Evolutionary conservation across 2,329 filamentous ascomycete genomes (phyloP).

Genomic region (Penicillium italicum): DNA sequence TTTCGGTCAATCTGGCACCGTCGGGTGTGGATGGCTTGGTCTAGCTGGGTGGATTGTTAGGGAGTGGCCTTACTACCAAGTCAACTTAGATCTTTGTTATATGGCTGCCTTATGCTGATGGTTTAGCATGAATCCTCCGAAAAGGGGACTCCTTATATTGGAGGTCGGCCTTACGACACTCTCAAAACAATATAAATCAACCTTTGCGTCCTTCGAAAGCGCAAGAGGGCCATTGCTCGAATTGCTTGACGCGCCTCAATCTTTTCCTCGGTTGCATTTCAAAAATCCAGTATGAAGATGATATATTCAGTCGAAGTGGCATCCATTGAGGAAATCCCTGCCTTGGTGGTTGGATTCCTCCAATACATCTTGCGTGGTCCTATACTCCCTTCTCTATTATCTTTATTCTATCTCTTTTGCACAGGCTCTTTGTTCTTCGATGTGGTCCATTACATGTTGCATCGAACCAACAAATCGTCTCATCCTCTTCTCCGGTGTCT

Average conservation of each 20-base stretch:
- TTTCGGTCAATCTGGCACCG: not conserved
- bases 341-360: not conserved
- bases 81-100: not conserved
- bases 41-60: not conserved
- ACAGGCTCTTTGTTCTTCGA: slow-evolving; percentile 20
- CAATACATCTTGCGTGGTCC: not conserved
- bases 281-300: not conserved
- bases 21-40: not conserved
- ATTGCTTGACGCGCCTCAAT: not conserved
- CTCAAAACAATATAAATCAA: not conserved
- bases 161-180: not conserved
- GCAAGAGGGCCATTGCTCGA: not conserved
- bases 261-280: not conserved
- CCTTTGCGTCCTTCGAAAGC: not conserved
- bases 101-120: not conserved
- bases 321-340: not conserved
- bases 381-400: not conserved
- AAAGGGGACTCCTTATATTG: not conserved
- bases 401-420: slow-evolving; percentile 13
- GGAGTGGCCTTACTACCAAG: not conserved
- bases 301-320: not conserved
- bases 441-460: slow-evolving; percentile 14
- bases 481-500: slow-evolving; percentile 14
- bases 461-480: slow-evolving; percentile 14
- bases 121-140: not conserved